phyloP scores from a whole-genome alignment of 805 yeast species.

The Candida railenensis region DNA sequence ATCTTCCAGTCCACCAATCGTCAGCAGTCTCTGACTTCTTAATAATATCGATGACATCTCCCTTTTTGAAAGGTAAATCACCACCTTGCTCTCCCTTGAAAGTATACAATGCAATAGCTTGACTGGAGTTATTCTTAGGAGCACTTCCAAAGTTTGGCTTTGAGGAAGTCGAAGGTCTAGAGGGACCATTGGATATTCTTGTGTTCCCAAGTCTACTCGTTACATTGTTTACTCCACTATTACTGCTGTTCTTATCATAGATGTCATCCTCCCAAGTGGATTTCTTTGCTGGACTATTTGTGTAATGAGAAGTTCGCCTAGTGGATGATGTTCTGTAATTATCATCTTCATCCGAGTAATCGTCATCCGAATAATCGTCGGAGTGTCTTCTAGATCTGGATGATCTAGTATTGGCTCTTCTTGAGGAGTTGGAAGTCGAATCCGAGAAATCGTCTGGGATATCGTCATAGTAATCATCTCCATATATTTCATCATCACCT shows the following conservation, averaged over 20 bases:
- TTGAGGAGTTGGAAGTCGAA: slow-evolving; percentile 44
- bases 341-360: slow-evolving; percentile 38
- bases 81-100: slow-evolving; percentile 94
- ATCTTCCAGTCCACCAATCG: slow-evolving; percentile 98
- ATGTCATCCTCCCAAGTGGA: slow-evolving; percentile 84
- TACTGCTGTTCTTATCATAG: slow-evolving; percentile 52
- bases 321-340: slow-evolving; percentile 17
- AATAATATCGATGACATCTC: slow-evolving; percentile 85
- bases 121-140: slow-evolving; percentile 48
- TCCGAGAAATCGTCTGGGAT: slow-evolving; percentile 68
- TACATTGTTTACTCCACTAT: slow-evolving; percentile 34
- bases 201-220: slow-evolving; percentile 34
- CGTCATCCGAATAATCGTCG: slow-evolving; percentile 36
- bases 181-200: slow-evolving; percentile 26
- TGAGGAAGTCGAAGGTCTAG: slow-evolving; percentile 38
- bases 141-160: slow-evolving; percentile 41
- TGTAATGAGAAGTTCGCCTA: slow-evolving; percentile 10
- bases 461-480: slow-evolving; percentile 67
- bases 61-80: slow-evolving; percentile 89
- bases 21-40: slow-evolving; percentile 86
- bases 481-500: slow-evolving; percentile 48
- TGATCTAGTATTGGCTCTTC: slow-evolving; percentile 19
- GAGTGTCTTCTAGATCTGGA: slow-evolving; percentile 24
- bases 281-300: slow-evolving; percentile 19
- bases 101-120: slow-evolving; percentile 86